A percentile compares a stretch with the other conserved stretches of the same genome.
Evolutionary conservation across 805 yeast species (phyloP).

Genomic region (Henningerozyma blattae): DNA sequence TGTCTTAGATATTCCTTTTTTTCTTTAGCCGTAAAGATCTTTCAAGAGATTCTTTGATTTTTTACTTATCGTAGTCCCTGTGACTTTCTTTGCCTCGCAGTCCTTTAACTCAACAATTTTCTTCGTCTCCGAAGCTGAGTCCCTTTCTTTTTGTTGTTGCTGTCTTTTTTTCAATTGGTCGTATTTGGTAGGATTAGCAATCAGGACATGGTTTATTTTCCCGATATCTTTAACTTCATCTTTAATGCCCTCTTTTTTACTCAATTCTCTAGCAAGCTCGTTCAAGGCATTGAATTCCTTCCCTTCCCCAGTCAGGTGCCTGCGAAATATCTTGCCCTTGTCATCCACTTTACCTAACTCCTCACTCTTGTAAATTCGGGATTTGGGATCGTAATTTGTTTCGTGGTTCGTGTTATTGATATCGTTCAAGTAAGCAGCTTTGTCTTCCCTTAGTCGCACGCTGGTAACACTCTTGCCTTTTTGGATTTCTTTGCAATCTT

Average conservation of each 20-base stretch:
- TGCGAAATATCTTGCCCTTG: slow-evolving; percentile 36
- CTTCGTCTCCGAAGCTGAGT: not conserved
- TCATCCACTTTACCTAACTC: slow-evolving; percentile 26
- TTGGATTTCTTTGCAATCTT: not conserved
- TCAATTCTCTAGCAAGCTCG: slow-evolving; percentile 36
- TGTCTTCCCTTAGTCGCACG: slow-evolving; percentile 63
- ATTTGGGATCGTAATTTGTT: slow-evolving; percentile 42
- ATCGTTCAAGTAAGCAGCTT: slow-evolving; percentile 55
- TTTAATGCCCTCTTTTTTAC: slow-evolving; percentile 20
- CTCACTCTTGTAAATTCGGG: slow-evolving; percentile 29
- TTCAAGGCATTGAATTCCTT: slow-evolving; percentile 36
- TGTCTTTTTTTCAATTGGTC: slow-evolving; percentile 14
- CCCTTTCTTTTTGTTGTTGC: slow-evolving; percentile 1
- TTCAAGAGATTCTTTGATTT: slow-evolving; percentile 8
- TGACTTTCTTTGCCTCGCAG: slow-evolving; percentile 9
- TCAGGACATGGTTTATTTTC: slow-evolving; percentile 19
- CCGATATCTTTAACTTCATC: slow-evolving; percentile 17
- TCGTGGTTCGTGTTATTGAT: slow-evolving; percentile 28
- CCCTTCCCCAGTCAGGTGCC: slow-evolving; percentile 47
- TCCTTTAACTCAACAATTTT: slow-evolving; percentile 1
- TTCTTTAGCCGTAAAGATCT: slow-evolving; percentile 13
- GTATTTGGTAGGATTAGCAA: slow-evolving; percentile 26
- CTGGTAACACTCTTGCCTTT: not conserved
- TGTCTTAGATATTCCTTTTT: not conserved
- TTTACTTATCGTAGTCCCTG: slow-evolving; percentile 14